Evolutionary conservation across 345 rosid species (phyloP), one percentile per base, ranked within the genome.

Genomic region (Lumnitzera racemosa): DNA sequence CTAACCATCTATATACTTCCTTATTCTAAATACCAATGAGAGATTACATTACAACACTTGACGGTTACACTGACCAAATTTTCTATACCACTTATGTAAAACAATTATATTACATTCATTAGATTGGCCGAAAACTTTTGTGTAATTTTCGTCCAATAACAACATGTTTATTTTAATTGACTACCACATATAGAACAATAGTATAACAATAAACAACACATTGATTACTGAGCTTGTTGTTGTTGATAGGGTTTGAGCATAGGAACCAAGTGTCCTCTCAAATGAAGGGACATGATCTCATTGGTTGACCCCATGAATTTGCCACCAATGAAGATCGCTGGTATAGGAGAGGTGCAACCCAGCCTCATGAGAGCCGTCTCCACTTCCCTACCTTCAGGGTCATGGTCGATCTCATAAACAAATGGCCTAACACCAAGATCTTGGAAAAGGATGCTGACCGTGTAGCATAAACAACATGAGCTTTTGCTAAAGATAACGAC

Each of bases 251-350:
- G 91, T 72, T 78, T 83, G 64, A 85, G 75, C 81, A 83, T 53
- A 24, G 84, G 86, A 61, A 74, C 66, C 29, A 88, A 85, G 20
- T 68, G 61, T 64, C 92, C 96, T 62, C 88, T 77, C 24, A 88
- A 83, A 64, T 88, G 96, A 59, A 78, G 88, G 51, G 96, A 85
- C 96, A 85, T 88, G 76, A 88, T 86, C 70, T 83, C 91, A 58
- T 88, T 85, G 63, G 91, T 88, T 51, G 96, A 81, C 5, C 96
- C 96, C 20, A 85, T 68, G 8, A 83, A 79, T 71, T 81, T 74
- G 49, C 96, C 96, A 7, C 81, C 86, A 0, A 88, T 82, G 72
- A 88, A 88, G 61, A 88, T 85, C 5, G 90, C 85, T 9, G 96
- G 96, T 20, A 85, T 77, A 6, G 90, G 82, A 4, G 82, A 75